Conservation (phyloP, 768 basidiomycete species). For the Lepiota subincarnata region DNA sequence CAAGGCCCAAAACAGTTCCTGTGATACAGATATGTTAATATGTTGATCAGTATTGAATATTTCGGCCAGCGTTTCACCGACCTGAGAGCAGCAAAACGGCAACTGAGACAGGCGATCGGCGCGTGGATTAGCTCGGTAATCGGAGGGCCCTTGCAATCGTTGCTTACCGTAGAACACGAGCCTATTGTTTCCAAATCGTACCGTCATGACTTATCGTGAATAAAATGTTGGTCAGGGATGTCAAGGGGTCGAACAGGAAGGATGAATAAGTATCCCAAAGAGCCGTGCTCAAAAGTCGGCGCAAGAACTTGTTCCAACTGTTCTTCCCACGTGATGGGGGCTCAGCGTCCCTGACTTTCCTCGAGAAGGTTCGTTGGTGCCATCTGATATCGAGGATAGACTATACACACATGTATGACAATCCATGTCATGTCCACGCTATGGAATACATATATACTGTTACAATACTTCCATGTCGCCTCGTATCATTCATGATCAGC, state of each 20-base stretch:
- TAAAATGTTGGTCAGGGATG: not conserved
- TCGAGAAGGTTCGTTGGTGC: too few species aligned
- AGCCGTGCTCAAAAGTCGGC: not conserved
- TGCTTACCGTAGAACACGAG: constrained; percentile 46
- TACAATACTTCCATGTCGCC: not conserved
- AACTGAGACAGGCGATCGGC: constrained; percentile 26
- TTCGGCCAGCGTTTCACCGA: constrained; percentile 15
- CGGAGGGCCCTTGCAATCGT: not conserved
- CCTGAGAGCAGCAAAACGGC: constrained; percentile 42
- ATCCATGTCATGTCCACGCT: not conserved
- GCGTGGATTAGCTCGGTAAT: not conserved
- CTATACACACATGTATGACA: not conserved
- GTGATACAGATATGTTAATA: not conserved
- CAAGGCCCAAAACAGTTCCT: constrained; percentile 62
- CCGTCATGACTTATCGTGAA: constrained; percentile 41
- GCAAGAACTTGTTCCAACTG: not conserved
- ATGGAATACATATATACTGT: constrained; percentile 6
- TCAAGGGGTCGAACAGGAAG: not conserved
- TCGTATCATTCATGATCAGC: constrained; percentile 9
- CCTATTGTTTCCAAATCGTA: constrained; percentile 56
- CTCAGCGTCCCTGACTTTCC: too few species aligned
- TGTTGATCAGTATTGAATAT: not conserved
- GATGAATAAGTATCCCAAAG: not conserved
- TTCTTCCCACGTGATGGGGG: not conserved
- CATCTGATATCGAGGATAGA: too few species aligned